Base-by-base conservation (phyloP, 192 early-diverging fungal genomes). In the Obelidium mucronatum region DNA sequence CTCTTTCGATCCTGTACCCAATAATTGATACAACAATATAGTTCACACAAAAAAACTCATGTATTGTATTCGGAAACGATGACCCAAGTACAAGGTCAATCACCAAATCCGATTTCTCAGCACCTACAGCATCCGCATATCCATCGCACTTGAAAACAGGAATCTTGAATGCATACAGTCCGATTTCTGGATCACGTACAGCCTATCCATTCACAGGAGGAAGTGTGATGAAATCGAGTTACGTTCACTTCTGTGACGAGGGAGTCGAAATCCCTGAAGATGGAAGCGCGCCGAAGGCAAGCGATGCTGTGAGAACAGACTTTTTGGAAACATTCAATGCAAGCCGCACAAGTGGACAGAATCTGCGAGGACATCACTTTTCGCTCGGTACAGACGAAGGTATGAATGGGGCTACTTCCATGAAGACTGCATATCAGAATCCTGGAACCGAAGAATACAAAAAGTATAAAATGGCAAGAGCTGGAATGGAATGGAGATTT, bases 281-380 rank as follows among this genome's bases (percentile, higher is more conserved):
- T 15, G 56, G 69, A 2, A n/a, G n/a, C 11, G 51, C 40, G 24
- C 42, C 66, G 44, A 39, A 28, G 19, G 30, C 22, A 5, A 67
- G 42, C n/a, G 2, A 40, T 26, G 53, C 22, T 6, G 69, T 72
- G 2, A 8, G 56, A n/a, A 35, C 34, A 19, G 31, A 72, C 22
- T 58, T 24, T 40, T 24, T 36, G n/a, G 69, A 58, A 5, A 13
- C 53, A 54, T 31, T 72, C 19, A 51, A 4, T 2, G 8, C 51
- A 17, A 33, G 69, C 17, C 54, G 8, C 15, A 58, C 30, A 11
- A 17, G 15, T 30, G 35, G 54, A 35, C 54, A 59, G 55, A 72
- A 72, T 36, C n/a, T 72, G 69, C n/a, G 69, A n/a, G 52, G 52
- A 40, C 30, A 31, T 54, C 69, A 72, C 36, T 72, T 72, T 58